These are phyloP conservation scores for Dioscorea cayenensis DNA, from an alignment of 116 monocot species.

Conservation along the genomic window DNA sequence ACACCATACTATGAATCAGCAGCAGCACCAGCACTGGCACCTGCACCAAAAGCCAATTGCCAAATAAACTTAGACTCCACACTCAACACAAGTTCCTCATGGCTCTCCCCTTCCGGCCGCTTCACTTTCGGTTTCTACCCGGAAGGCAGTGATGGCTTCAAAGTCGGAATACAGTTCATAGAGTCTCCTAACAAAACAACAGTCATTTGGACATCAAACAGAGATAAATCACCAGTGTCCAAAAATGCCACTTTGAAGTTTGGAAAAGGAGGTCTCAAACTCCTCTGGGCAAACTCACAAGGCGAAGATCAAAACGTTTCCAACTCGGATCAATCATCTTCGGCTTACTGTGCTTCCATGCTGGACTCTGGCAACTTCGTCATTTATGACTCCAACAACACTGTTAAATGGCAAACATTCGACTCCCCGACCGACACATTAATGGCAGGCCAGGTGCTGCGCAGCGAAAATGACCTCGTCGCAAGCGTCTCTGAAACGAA, in stretches of 20 bases:
- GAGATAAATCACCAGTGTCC: no score
- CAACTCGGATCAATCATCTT: neutral
- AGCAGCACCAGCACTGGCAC: neutral
- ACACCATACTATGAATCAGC: no score
- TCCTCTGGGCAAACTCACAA: neutral
- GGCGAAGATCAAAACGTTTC: conserved; percentile 2
- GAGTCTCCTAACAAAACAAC: no score
- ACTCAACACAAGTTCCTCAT: neutral
- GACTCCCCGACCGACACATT: no score
- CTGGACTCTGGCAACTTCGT: conserved; percentile 31
- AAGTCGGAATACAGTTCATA: no score
- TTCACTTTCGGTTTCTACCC: no score
- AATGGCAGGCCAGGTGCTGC: conserved; percentile 21
- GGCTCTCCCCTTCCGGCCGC: conserved; percentile 30
- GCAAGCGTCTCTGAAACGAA: conserved; percentile 18
- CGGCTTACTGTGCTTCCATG: conserved; percentile 7
- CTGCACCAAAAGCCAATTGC: neutral
- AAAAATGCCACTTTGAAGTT: no score
- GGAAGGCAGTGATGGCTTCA: no score
- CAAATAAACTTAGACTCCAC: conserved; percentile 13
- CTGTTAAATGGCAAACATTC: conserved; percentile 23
- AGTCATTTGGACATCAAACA: no score
- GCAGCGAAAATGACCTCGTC: neutral
- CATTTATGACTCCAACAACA: conserved; percentile 1
- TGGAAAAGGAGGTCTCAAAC: no score